phyloP scores from a whole-genome alignment of 1,284 basidiomycete genomes.

The Ustilago crameri region DNA sequence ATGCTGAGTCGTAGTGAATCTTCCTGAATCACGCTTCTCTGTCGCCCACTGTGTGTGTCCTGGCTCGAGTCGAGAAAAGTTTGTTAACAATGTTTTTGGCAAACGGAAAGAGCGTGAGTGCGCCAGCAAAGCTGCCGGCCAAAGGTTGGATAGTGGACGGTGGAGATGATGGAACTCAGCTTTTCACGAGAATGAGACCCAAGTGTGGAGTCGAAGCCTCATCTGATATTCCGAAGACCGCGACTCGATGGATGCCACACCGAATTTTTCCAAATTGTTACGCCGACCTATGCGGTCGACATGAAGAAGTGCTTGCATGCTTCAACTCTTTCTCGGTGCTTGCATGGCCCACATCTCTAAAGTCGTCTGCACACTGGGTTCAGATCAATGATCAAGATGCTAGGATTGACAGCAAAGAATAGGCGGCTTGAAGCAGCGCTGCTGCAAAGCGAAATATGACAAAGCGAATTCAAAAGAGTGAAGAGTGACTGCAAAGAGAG shows the following conservation, averaged over 20 bases:
- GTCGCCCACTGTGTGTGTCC: too few relatives aligned
- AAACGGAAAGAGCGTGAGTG: not conserved
- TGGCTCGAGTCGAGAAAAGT: too few relatives aligned
- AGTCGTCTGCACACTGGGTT: not conserved
- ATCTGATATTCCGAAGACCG: slow-evolving; percentile 6
- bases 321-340: not conserved
- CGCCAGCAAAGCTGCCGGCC: not conserved
- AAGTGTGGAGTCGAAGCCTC: slow-evolving; percentile 2
- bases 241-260: not conserved
- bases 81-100: too few relatives aligned
- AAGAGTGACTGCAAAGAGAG: slow-evolving; percentile 7
- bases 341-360: not conserved
- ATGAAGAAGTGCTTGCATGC: too few relatives aligned
- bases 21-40: too few relatives aligned
- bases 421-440: slow-evolving; percentile 6
- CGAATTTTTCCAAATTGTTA: not conserved
- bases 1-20: too few relatives aligned
- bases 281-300: not conserved
- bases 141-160: not conserved
- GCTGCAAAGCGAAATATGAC: slow-evolving; percentile 1
- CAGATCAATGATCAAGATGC: not conserved
- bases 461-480: slow-evolving; percentile 1
- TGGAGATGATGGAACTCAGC: not conserved
- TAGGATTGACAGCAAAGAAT: not conserved
- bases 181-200: not conserved